Percentiles rank a stretch among this genome's conserved stretches.
phyloP scores from a whole-genome alignment of 83 land plant genomes.

The Larix sibirica region DNA sequence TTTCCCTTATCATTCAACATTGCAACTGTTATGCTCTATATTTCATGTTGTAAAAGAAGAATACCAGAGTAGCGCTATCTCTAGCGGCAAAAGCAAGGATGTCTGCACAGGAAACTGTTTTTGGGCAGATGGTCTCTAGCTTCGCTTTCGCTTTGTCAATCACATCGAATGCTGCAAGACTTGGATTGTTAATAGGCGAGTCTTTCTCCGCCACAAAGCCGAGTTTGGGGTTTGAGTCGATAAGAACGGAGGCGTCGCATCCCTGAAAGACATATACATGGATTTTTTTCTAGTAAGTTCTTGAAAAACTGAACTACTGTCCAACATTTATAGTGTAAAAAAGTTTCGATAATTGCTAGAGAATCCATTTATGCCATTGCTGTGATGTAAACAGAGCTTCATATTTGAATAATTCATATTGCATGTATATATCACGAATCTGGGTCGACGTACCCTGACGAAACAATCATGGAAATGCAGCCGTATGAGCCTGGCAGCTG shows the following conservation, averaged over 20 bases:
- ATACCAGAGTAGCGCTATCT: slow-evolving; percentile 53
- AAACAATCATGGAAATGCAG: slow-evolving; percentile 58
- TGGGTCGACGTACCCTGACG: slow-evolving; percentile 26
- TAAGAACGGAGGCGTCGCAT: slow-evolving; percentile 41
- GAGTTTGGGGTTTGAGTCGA: slow-evolving; percentile 34
- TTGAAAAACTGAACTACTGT: too few relatives aligned
- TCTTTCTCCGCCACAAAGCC: slow-evolving; percentile 43
- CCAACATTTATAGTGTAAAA: too few relatives aligned
- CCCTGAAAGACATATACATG: too few relatives aligned
- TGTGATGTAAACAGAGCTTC: too few relatives aligned
- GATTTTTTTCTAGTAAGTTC: too few relatives aligned
- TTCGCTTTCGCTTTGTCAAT: slow-evolving; percentile 56
- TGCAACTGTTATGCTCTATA: too few relatives aligned
- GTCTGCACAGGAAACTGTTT: slow-evolving; percentile 81
- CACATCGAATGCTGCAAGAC: slow-evolving; percentile 38
- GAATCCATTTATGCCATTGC: too few relatives aligned
- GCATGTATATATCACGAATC: too few relatives aligned
- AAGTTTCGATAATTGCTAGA: too few relatives aligned
- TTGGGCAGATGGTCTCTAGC: slow-evolving; percentile 50
- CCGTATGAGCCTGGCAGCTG: slow-evolving; percentile 33
- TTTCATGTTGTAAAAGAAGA: not conserved
- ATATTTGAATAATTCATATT: too few relatives aligned
- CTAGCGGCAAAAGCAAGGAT: slow-evolving; percentile 68
- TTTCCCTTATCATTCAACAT: too few relatives aligned
- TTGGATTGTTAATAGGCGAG: slow-evolving; percentile 34